These are phyloP conservation scores for Coccomyxa sp. DNA, from an alignment of 139 green algal species.

Conservation along the genomic window DNA sequence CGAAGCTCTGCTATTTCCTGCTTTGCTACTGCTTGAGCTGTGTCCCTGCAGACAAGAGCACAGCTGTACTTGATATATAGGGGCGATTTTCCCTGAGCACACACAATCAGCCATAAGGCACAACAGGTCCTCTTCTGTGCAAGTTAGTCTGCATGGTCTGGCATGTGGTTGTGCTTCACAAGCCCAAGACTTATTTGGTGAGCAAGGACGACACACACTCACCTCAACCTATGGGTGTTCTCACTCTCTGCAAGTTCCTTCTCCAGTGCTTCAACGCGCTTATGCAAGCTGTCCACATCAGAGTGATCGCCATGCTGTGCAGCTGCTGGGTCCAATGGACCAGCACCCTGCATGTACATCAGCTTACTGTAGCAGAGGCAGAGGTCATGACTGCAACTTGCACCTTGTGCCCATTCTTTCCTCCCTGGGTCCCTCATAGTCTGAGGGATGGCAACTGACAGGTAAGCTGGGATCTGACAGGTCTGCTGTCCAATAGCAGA, in stretches of 20 bases:
- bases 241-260: conserved; percentile 27
- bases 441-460: too few relatives aligned
- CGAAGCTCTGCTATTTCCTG: conserved; percentile 44
- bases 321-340: neutral
- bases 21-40: conserved; percentile 39
- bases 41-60: conserved; percentile 18
- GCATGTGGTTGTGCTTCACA: neutral
- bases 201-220: neutral
- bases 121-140: neutral
- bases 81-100: neutral
- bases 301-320: neutral
- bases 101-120: neutral
- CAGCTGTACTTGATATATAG: neutral
- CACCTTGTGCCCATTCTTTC: neutral
- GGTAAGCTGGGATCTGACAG: too few relatives aligned
- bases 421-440: too few relatives aligned
- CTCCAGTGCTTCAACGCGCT: conserved; percentile 11
- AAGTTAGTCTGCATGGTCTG: neutral
- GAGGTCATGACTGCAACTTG: too few relatives aligned
- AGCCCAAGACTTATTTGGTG: neutral
- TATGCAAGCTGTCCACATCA: neutral
- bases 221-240: conserved; percentile 37
- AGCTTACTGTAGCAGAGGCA: neutral
- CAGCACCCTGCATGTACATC: neutral
- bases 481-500: neutral